Base-by-base conservation (phyloP, 352 stramenopile genomes). In the Phytophthora idaei region DNA sequence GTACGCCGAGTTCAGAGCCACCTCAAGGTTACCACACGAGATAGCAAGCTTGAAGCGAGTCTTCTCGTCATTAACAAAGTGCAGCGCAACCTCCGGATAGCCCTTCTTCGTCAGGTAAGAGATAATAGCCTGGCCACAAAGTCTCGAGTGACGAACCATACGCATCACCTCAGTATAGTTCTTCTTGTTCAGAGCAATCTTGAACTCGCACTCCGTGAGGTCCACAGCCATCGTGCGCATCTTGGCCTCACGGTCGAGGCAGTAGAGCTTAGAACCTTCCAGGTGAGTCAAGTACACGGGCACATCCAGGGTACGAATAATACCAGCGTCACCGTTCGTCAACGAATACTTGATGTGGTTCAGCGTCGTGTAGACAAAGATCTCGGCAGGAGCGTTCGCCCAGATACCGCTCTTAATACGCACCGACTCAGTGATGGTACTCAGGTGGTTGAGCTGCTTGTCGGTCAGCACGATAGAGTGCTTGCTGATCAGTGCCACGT, bases 41-140 rank as follows among this genome's bases (percentile, higher is more conserved):
- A 99, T 96, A 5, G 96, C 97, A 28, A 99, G 83, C 69, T 98
- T 98, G 84, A 99, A 99, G 31, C 96, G 86, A 48, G 97, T 99
- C 76, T 97, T 97, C 47, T 98, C 96, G 78, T 99, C 98, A 57
- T 97, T 97, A 34, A 99, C 98, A 81, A 99, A 99, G 84, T 99
- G 97, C 46, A 99, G 86, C 8, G 98, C 98, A 21, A 99, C 97
- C 70, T 99, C 98, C 3, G 98, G 97, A 77, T 99, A 99, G n/a
- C 98, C 98, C 80, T 99, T 99, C 42, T 97, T 92, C 57, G 99
- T 98, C 52, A 99, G 77, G 78, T 99, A 99, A 31, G 94, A 96
- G 62, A 99, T 98, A 75, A 99, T 99, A 21, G 98, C 96, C 74
- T 99, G 94, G 31, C 97, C 97, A 77, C 97, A 99, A 14, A 99